A percentile compares a stretch with the other conserved stretches of the same genome.
Evolutionary conservation across 257 asterid genomes (phyloP).

Genomic region (Lithospermum erythrorhizon): DNA sequence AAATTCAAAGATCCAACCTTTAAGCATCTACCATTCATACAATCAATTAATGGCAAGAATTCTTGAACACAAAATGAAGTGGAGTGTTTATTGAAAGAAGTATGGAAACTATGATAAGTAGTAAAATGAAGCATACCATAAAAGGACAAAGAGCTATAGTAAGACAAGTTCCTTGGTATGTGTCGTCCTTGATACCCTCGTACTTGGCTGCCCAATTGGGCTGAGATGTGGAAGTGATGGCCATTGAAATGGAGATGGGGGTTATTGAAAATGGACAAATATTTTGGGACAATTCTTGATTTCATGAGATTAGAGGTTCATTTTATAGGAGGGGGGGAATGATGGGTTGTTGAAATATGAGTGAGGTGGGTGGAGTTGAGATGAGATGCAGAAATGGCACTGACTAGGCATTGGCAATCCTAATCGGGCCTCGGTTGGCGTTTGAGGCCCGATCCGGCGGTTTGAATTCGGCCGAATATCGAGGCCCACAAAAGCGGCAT

Average conservation of each 20-base stretch:
- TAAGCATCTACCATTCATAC: background rate
- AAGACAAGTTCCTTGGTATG: slow-evolving; percentile 31
- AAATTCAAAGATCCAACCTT: slow-evolving; percentile 2
- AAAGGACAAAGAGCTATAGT: slow-evolving; percentile 80
- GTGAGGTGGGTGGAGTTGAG: too few species aligned
- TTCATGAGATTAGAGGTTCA: slow-evolving; percentile 4
- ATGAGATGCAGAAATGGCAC: too few species aligned
- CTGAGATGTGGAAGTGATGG: slow-evolving; percentile 25
- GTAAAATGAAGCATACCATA: slow-evolving; percentile 46
- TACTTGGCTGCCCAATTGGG: slow-evolving; percentile 22
- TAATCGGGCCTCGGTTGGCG: too few species aligned
- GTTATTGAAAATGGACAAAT: slow-evolving; percentile 1
- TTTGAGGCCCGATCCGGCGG: too few species aligned
- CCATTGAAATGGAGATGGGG: slow-evolving; percentile 28
- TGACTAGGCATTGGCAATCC: too few species aligned
- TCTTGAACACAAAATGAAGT: slow-evolving; percentile 52
- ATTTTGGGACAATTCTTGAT: background rate
- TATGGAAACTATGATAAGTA: slow-evolving; percentile 32
- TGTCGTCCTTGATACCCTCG: slow-evolving; percentile 30
- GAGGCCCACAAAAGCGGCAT: too few species aligned
- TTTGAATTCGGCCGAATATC: too few species aligned
- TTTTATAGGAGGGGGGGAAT: too few species aligned
- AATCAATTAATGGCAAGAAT: slow-evolving; percentile 30
- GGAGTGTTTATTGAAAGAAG: slow-evolving; percentile 48
- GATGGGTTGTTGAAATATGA: too few species aligned